Conservation (phyloP, 2,329 filamentous ascomycete genomes). For the Pleomassaria siparia region DNA sequence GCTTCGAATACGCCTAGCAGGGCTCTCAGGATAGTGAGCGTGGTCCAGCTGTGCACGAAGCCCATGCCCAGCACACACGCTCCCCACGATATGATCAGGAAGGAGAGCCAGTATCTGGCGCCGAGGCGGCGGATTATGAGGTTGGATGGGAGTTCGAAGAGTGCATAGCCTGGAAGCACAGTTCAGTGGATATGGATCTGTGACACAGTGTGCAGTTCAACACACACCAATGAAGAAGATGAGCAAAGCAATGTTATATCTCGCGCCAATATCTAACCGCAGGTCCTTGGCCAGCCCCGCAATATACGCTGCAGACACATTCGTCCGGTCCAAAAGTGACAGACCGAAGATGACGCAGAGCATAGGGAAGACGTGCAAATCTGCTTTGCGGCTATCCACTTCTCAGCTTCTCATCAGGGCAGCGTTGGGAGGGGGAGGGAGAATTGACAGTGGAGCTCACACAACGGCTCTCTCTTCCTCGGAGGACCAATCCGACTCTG, state of each 20-base stretch:
- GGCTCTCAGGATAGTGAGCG: constrained; percentile 20
- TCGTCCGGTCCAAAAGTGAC: constrained; percentile 35
- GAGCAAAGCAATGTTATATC: constrained; percentile 42
- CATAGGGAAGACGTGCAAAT: constrained; percentile 36
- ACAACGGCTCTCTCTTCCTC: constrained; percentile 33
- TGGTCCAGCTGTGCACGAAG: constrained; percentile 23
- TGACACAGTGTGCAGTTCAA: neutral
- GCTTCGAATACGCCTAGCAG: constrained; percentile 27
- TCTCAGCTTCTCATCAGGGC: neutral
- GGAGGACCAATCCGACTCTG: constrained; percentile 29
- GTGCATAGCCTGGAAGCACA: constrained; percentile 21
- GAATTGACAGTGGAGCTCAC: constrained; percentile 9
- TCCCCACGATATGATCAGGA: constrained; percentile 30
- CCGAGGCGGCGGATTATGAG: constrained; percentile 34
- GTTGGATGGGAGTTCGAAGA: constrained; percentile 38
- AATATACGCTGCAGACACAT: constrained; percentile 40
- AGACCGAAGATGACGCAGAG: constrained; percentile 36
- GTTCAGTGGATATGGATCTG: neutral
- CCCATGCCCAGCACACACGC: constrained; percentile 28
- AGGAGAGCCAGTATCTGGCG: constrained; percentile 31
- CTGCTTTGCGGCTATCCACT: constrained; percentile 31
- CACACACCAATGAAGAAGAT: constrained; percentile 36
- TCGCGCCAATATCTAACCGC: constrained; percentile 29
- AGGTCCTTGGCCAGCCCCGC: constrained; percentile 40
- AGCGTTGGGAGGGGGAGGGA: neutral